Percentiles rank a stretch among this genome's conserved stretches.
phyloP scores from a whole-genome alignment of 2,329 filamentous ascomycete species.

The Pestalotiopsis fici region DNA sequence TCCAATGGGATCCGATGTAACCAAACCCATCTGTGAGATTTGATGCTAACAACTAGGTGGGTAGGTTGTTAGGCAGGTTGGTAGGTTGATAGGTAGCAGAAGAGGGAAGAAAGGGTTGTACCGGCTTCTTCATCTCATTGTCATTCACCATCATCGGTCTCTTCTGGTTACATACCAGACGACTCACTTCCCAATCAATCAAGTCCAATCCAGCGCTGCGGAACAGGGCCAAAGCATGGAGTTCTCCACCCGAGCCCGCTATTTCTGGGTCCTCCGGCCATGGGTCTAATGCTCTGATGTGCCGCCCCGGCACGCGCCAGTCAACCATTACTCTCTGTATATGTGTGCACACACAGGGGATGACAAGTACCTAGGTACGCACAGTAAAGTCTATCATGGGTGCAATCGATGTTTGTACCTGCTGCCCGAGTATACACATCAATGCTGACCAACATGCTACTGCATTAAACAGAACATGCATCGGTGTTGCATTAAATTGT shows the following conservation, averaged over 20 bases:
- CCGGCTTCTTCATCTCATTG: too few species aligned
- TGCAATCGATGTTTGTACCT: too few species aligned
- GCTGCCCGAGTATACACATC: background rate
- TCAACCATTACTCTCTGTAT: background rate
- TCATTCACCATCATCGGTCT: too few species aligned
- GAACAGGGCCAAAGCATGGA: background rate
- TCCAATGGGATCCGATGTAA: background rate
- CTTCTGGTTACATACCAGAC: too few species aligned
- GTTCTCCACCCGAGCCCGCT: background rate
- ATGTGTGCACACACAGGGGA: background rate
- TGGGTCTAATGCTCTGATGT: background rate
- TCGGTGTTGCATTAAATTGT: too few species aligned
- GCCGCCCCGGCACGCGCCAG: background rate
- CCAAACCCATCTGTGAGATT: background rate
- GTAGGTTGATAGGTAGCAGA: too few species aligned
- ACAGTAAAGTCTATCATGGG: too few species aligned
- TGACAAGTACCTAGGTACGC: background rate
- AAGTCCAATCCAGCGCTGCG: background rate
- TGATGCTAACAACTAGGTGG: too few species aligned
- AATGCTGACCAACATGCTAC: background rate
- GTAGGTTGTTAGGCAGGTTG: too few species aligned
- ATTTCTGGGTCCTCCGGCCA: background rate
- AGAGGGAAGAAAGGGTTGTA: too few species aligned
- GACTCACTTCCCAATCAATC: background rate
- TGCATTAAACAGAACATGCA: too few species aligned